Base-by-base conservation (phyloP, 495 filamentous ascomycete species). In the Saxophila tyrrhenica region DNA sequence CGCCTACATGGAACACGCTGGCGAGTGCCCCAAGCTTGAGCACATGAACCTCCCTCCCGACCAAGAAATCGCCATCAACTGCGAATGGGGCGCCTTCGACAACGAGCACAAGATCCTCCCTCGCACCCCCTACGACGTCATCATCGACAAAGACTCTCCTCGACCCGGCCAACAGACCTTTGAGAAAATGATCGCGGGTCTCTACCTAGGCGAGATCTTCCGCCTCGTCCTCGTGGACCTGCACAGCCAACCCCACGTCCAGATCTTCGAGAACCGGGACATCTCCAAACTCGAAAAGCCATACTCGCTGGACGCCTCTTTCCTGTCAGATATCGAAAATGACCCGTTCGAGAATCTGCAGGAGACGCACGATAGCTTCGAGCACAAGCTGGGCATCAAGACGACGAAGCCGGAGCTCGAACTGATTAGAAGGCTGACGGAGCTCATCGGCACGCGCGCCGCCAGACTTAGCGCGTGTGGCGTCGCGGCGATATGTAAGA, bases 81-180 rank as follows among this genome's bases (percentile, higher is more conserved):
- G 92, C 75, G 92, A 98, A 71, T 98, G 89, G 77, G 92, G 92
- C 47, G 94, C 92, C 48, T 98, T 98, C 66, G 92, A 98, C 72
- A 97, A 96, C 69, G 90, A 98, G 70, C 85, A 91, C 71, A 75
- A 85, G 51, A 85, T 98, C 46, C 82, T 98, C 19, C 94, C 92
- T 16, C 84, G 86, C 29, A 96, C 90, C 21, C 81, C 80, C 48
- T 83, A 80, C 67, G 91, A 97, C 67, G 72, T 85, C 55, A 80
- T 86, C 64, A 86, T 97, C 60, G 91, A 97, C 75, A 83, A 86
- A 57, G 86, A 91, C 64, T 95, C 90, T 7, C 91, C 91, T 17
- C 87, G 91, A 15, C 91, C 91, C 9, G 91, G 89, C 57, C 91
- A 97, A 70, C 91, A 97, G 72, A 79, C 87, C 13, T 97, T 95